Evolutionary conservation across 257 asterid genomes (phyloP), one percentile per base, ranked within the genome.

Genomic region (Ilex aquifolium): DNA sequence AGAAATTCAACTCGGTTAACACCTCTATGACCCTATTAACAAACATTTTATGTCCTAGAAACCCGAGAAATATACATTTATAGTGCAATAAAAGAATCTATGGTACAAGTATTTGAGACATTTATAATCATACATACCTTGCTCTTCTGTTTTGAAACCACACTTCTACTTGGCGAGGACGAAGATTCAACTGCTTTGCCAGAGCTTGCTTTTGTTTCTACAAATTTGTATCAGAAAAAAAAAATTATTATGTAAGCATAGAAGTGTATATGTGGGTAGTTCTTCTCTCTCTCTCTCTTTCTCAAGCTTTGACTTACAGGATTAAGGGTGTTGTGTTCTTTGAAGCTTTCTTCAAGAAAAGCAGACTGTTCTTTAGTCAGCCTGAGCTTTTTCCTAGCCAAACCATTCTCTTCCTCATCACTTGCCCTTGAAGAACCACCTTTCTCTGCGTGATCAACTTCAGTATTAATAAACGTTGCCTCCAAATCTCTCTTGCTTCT

Each of bases 121-220:
- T 21, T 21, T 21, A 21, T 21, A 21, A 21, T 21, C 27, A 21
- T 21, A 21, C 17, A 27, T 77, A 90, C 97, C 97, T 90, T 4
- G 97, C 96, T 81, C 97, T 77, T 78, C 97, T 66, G 74, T 91
- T 91, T 54, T 91, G 97, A 82, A 85, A 91, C 97, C 97, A 91
- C 2, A 91, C 97, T 80, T 91, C 97, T 9, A 91, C 95, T 77
- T 91, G 96, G 31, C 96, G 85, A 31, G 97, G 96, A 11, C 95
- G 95, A 44, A 91, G 97, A 76, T 76, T 84, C 77, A 91, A 64
- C 65, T 91, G 88, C 60, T 90, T 90, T 27, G 97, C 95, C 32
- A 88, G 77, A 14, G 81, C 94, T 6, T 79, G 74, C 79, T 91
- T 88, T 71, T 85, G 96, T 66, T 88, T 91, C 97, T 87, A 88